Evolutionary conservation across 768 basidiomycete species (phyloP).

Genomic region (Leccinum disarticulatum): DNA sequence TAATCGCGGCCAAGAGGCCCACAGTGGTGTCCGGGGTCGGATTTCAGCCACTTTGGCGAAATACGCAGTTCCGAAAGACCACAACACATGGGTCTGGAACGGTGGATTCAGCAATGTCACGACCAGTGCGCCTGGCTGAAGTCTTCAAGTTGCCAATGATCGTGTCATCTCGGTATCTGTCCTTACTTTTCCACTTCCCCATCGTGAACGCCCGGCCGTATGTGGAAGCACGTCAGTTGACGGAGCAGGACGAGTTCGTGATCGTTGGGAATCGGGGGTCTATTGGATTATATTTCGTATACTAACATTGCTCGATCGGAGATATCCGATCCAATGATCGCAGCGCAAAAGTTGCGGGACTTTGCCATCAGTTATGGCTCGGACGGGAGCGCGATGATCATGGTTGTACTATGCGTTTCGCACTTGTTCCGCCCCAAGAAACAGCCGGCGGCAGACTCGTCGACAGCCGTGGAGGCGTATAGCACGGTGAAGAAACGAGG

Average conservation of each 20-base stretch:
- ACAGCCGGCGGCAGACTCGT: constrained; percentile 35
- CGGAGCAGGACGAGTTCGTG: constrained; percentile 90
- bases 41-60: too few relatives aligned
- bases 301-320: constrained; percentile 82
- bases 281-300: constrained; percentile 94
- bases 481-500: constrained; percentile 30
- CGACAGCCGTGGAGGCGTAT: constrained; percentile 39
- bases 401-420: constrained; percentile 79
- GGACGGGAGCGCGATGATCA: constrained; percentile 93
- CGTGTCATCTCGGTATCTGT: too few relatives aligned
- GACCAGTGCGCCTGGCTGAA: too few relatives aligned
- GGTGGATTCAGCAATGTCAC: too few relatives aligned
- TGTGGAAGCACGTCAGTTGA: constrained; percentile 41
- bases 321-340: constrained; percentile 72
- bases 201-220: too few relatives aligned
- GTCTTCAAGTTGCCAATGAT: too few relatives aligned
- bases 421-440: constrained; percentile 68
- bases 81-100: too few relatives aligned
- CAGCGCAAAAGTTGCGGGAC: constrained; percentile 95
- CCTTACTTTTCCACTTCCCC: too few relatives aligned
- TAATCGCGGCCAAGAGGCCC: too few relatives aligned
- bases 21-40: too few relatives aligned
- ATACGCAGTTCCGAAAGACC: too few relatives aligned
- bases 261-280: constrained; percentile 87
- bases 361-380: constrained; percentile 97